Evolutionary conservation across 2,329 filamentous ascomycete species (phyloP).

Genomic region (Metarhizium rileyi): DNA sequence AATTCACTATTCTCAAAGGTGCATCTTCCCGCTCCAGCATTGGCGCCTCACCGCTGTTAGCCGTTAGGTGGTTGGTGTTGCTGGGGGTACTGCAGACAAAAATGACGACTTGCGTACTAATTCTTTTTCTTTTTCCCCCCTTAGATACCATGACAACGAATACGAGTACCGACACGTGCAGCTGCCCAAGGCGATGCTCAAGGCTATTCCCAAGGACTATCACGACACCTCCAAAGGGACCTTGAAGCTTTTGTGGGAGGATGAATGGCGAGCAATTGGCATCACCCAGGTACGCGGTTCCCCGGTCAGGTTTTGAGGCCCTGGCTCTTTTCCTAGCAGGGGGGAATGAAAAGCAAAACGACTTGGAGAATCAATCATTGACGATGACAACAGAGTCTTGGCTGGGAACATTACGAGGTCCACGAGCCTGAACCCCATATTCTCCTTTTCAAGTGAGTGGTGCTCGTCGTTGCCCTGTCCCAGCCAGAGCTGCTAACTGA

Average conservation of each 20-base stretch:
- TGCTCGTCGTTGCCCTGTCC: neutral
- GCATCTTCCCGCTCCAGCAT: conserved; percentile 10
- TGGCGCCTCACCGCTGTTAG: neutral
- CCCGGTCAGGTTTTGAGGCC: neutral
- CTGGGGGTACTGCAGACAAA: neutral
- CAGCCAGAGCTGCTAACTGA: neutral
- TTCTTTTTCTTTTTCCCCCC: neutral
- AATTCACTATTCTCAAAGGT: conserved; percentile 94
- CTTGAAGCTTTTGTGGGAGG: conserved; percentile 93
- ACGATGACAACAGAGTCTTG: conserved; percentile 60
- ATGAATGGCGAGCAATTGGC: conserved; percentile 93
- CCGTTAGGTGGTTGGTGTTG: no score
- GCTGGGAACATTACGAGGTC: conserved; percentile 99
- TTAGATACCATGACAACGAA: conserved; percentile 83
- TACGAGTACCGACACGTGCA: conserved; percentile 98
- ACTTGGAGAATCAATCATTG: neutral
- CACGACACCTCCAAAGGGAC: conserved; percentile 84
- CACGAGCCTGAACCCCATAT: conserved; percentile 99
- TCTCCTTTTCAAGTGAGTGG: conserved; percentile 80
- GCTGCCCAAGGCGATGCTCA: conserved; percentile 96
- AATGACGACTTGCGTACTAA: conserved; percentile 2
- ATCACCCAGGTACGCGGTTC: conserved; percentile 73
- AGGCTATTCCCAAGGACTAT: conserved; percentile 90
- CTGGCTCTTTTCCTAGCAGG: neutral
- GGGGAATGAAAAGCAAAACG: neutral